Base-by-base conservation (phyloP, 2,329 filamentous ascomycete genomes). In the Chaetomiaceae sp. region DNA sequence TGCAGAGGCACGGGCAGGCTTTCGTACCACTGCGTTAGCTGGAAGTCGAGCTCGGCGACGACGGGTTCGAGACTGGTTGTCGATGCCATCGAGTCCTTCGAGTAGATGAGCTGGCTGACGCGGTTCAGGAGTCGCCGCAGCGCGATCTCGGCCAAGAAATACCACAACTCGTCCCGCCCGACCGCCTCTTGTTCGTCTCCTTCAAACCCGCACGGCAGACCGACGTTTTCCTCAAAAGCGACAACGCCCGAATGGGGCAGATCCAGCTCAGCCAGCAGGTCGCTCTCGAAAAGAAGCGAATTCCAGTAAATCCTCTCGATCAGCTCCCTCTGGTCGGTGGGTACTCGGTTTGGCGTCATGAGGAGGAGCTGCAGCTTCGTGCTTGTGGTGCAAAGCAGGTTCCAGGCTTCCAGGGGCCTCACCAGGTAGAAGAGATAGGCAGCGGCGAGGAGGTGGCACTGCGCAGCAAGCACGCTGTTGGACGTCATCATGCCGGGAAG, bases 241-340 rank as follows among this genome's bases (percentile, higher is more conserved):
- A 89, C 86, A 44, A 92, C 87, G 5, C 87, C 87, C 3, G 87
- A 91, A 65, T 92, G 87, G 4, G 88, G 87, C 14, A 93, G 74
- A 64, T 92, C 87, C 30, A 92, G 71, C 65, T 92, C 87, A 8
- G 87, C 86, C 4, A 91, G 74, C 34, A 92, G 74, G 63, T 92
- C 87, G 62, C 83, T 90, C 67, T 92, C 87, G 53, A 89, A 89
- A 44, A 92, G 78, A 2, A 91, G 72, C 3, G 87, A 77, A 60
- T 93, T 92, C 88, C 88, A 93, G 70, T 89, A 93, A 13, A 92
- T 85, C 43, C 88, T 76, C 66, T 89, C 86, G 42, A 82, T 82
- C 25, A 92, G 68, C 64, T 91, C 87, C 60, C 82, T 78, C 63
- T 88, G 83, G 27, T 83, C 81, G 4, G 81, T 72, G 1, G 86